These are phyloP conservation scores for Darksidea phi DNA, from an alignment of 495 filamentous ascomycete genomes.

Conservation along the genomic window DNA sequence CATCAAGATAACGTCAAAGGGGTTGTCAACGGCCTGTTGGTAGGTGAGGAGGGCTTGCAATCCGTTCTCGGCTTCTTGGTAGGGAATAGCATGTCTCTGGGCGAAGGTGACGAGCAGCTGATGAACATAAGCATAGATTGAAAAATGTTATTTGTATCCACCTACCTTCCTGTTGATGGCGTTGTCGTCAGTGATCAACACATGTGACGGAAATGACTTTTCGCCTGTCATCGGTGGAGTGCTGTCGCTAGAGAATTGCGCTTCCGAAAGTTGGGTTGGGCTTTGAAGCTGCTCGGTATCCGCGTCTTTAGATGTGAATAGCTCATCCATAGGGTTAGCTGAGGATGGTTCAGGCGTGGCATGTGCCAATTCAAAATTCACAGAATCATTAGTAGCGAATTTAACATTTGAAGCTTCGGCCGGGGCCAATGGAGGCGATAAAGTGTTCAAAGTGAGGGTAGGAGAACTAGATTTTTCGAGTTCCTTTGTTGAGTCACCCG, in stretches of 20 bases:
- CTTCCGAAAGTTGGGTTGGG: background rate
- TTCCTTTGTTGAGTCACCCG: too few species aligned
- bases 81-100: conserved; percentile 17
- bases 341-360: too few species aligned
- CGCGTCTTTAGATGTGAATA: too few species aligned
- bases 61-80: conserved; percentile 33
- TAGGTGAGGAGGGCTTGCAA: conserved; percentile 33
- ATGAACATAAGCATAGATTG: background rate
- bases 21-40: background rate
- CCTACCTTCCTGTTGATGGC: conserved; percentile 22
- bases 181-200: conserved; percentile 32
- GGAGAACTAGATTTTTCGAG: too few species aligned
- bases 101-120: conserved; percentile 30
- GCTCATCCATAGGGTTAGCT: too few species aligned
- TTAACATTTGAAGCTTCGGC: too few species aligned
- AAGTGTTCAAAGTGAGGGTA: too few species aligned
- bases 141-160: background rate
- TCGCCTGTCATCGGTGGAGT: background rate
- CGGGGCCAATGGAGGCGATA: too few species aligned
- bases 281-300: too few species aligned
- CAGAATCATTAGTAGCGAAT: too few species aligned
- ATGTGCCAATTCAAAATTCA: too few species aligned
- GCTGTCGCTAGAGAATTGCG: background rate
- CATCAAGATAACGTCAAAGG: conserved; percentile 32
- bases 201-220: background rate